These are phyloP conservation scores for Quercus lobata DNA, from an alignment of 331 rosid species.

Conservation along the genomic window DNA sequence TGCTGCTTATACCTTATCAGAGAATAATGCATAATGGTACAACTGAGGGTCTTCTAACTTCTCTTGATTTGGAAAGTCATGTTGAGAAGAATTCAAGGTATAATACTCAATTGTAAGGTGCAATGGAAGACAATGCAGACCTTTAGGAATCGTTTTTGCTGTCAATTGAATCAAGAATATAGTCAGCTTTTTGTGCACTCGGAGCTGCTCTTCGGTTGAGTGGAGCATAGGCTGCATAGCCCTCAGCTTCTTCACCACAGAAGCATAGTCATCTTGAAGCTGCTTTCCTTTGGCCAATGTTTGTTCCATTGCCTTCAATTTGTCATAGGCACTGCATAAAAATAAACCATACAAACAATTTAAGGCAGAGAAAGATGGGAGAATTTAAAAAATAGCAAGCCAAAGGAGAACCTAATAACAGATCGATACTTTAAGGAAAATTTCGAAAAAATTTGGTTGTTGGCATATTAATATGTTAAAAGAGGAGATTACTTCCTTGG, in stretches of 20 bases:
- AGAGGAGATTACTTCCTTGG: constrained; percentile 51
- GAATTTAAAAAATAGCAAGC: background rate
- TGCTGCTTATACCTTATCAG: constrained; percentile 88
- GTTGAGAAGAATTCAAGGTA: constrained; percentile 70
- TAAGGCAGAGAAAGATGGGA: constrained; percentile 4
- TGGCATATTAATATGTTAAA: constrained; percentile 2
- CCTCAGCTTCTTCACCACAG: constrained; percentile 76
- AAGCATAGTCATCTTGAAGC: constrained; percentile 74
- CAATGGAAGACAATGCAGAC: constrained; percentile 96
- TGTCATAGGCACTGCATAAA: constrained; percentile 63
- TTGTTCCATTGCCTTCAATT: constrained; percentile 78
- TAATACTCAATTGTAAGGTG: constrained; percentile 91
- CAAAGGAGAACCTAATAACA: background rate
- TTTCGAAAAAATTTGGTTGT: background rate
- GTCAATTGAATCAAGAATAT: constrained; percentile 87
- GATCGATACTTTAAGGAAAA: background rate
- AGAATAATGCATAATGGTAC: constrained; percentile 89
- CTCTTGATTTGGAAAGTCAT: constrained; percentile 66
- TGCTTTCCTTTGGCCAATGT: constrained; percentile 71
- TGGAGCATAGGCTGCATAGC: constrained; percentile 66
- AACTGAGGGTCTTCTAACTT: constrained; percentile 71
- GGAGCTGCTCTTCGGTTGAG: constrained; percentile 84
- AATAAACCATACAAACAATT: constrained; percentile 1
- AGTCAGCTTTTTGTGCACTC: constrained; percentile 86
- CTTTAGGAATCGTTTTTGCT: constrained; percentile 92